Conservation (phyloP, 306 rosid species). For the Corylus heterophylla region DNA sequence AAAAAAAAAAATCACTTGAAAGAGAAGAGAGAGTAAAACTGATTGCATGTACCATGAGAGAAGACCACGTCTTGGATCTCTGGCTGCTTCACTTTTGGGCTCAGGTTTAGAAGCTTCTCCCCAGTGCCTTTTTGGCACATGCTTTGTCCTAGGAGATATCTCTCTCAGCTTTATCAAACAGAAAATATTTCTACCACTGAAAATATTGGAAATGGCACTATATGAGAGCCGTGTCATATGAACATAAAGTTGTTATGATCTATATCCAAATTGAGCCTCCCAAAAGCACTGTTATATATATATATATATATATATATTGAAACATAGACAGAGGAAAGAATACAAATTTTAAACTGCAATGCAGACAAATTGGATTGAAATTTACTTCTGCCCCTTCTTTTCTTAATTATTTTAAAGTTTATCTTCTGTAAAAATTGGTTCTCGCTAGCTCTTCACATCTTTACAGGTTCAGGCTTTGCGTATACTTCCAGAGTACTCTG, state of each 20-base stretch:
- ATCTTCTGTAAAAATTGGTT: background rate
- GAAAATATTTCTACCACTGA: slow-evolving; percentile 53
- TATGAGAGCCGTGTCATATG: slow-evolving; percentile 13
- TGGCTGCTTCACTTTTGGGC: slow-evolving; percentile 24
- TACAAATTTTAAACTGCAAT: background rate
- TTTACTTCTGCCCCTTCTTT: background rate
- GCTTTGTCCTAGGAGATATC: slow-evolving; percentile 47
- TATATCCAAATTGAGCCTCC: background rate
- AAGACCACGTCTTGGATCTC: slow-evolving; percentile 54
- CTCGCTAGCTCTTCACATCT: background rate
- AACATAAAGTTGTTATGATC: background rate
- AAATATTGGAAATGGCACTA: slow-evolving; percentile 30
- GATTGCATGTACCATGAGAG: slow-evolving; percentile 45
- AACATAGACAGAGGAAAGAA: background rate
- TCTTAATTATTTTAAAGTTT: background rate
- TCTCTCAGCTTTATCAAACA: slow-evolving; percentile 55
- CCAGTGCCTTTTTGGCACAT: slow-evolving; percentile 42
- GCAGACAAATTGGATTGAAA: background rate
- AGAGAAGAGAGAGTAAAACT: background rate
- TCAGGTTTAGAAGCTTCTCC: slow-evolving; percentile 34
- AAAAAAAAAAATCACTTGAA: background rate
- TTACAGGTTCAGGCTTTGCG: background rate
- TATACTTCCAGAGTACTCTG: background rate
- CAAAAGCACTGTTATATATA: slow-evolving; percentile 1
- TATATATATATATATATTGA: background rate